A percentile compares a stretch with the other conserved stretches of the same genome.
These are phyloP conservation scores for Amylostereum areolatum DNA, from an alignment of 1,284 basidiomycete species.

Conservation along the genomic window DNA sequence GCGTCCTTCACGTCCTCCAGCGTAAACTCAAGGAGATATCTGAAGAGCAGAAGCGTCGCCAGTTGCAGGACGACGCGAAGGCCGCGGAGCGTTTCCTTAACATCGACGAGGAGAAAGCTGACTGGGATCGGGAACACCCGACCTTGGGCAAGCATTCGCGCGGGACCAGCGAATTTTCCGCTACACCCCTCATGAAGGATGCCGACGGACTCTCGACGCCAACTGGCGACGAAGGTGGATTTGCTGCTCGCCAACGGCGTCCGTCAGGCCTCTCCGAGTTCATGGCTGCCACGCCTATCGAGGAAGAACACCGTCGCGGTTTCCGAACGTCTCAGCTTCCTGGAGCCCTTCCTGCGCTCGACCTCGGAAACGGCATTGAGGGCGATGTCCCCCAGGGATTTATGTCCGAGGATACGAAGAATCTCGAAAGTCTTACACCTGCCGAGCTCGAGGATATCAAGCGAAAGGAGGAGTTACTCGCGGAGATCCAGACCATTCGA, in stretches of 20 bases:
- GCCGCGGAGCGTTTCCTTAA: constrained; percentile 70
- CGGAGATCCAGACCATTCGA: constrained; percentile 73
- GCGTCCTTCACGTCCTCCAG: constrained; percentile 75
- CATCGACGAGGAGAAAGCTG: constrained; percentile 66
- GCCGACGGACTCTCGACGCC: constrained; percentile 32
- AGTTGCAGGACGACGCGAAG: constrained; percentile 70
- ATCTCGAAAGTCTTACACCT: constrained; percentile 29
- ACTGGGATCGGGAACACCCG: constrained; percentile 87
- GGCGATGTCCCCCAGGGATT: constrained; percentile 66
- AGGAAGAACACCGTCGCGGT: constrained; percentile 52
- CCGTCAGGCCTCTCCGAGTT: constrained; percentile 69
- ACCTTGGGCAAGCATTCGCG: constrained; percentile 52
- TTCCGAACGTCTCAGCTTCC: constrained; percentile 41
- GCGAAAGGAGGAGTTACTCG: constrained; percentile 62
- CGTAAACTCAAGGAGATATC: constrained; percentile 75
- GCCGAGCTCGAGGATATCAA: constrained; percentile 52
- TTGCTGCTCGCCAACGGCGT: constrained; percentile 48
- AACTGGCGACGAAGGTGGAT: constrained; percentile 40
- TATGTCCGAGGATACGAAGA: constrained; percentile 36
- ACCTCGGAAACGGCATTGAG: constrained; percentile 67
- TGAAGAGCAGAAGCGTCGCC: constrained; percentile 67
- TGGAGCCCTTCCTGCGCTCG: constrained; percentile 62
- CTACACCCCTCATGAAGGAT: constrained; percentile 25
- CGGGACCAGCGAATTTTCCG: constrained; percentile 54
- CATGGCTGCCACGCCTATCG: constrained; percentile 50